Conservation (phyloP, 257 asterid species). For the Solanum corneliomulleri region DNA sequence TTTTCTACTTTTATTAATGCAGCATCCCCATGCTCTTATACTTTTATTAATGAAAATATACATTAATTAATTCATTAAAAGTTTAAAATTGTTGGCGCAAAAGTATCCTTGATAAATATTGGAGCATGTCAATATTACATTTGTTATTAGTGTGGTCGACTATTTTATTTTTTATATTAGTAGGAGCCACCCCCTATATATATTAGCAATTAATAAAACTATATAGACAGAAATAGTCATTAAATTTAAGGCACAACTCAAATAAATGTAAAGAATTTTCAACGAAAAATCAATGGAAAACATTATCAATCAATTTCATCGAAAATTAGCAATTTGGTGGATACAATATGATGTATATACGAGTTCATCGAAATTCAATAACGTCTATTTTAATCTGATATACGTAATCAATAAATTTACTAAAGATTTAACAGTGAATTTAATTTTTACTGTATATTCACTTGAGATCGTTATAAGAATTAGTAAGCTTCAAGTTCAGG, state of each 20-base stretch:
- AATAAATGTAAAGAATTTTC: not conserved
- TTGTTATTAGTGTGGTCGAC: not conserved
- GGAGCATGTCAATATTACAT: not conserved
- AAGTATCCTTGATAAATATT: not conserved
- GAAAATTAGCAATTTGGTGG: not conserved
- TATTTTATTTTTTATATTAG: not conserved
- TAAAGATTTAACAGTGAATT: not conserved
- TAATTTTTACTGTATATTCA: not conserved
- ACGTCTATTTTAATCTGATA: too few species aligned
- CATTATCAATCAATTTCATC: not conserved
- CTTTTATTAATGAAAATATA: not conserved
- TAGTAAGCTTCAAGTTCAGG: not conserved
- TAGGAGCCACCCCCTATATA: not conserved
- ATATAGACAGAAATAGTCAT: not conserved
- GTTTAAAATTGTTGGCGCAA: not conserved
- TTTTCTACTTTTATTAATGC: not conserved
- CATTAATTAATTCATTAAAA: not conserved
- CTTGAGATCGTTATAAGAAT: not conserved
- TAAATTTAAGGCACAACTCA: not conserved
- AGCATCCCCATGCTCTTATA: not conserved
- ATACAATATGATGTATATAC: not conserved
- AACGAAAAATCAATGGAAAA: not conserved
- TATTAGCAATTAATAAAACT: not conserved
- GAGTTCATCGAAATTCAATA: not conserved
- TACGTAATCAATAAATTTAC: too few species aligned